Base-by-base conservation (phyloP, 306 rosid species). In the Dalbergia cochinchinensis region DNA sequence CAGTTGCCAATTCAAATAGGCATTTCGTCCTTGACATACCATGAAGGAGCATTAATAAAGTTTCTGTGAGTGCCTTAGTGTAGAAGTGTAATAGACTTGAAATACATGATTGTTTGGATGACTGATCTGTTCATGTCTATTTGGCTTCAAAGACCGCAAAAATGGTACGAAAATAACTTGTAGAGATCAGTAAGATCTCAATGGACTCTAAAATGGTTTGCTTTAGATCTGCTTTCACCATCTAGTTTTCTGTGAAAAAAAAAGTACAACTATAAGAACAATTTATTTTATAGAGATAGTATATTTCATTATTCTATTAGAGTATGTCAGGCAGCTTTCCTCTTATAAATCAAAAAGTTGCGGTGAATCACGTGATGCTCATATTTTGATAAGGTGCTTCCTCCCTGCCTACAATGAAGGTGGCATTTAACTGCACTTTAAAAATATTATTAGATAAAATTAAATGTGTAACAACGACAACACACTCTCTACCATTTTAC, bases 361-460 rank as follows among this genome's bases (percentile, higher is more conserved):
- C 66, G 35, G 75, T 64, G 66, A 72, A 64, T 72, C 83, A 72
- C 2, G 22, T 20, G 22, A 20, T 20, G 22, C 22, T 20, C 0
- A 0, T 20, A 20, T 20, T 20, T n/a, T n/a, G n/a, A n/a, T n/a
- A n/a, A n/a, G n/a, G n/a, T n/a, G n/a, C n/a, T n/a, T n/a, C n/a
- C n/a, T n/a, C n/a, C n/a, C n/a, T n/a, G n/a, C n/a, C n/a, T n/a
- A n/a, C n/a, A n/a, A n/a, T n/a, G n/a, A n/a, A n/a, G n/a, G n/a
- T n/a, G n/a, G n/a, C n/a, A n/a, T n/a, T n/a, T n/a, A n/a, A n/a
- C n/a, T n/a, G n/a, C n/a, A n/a, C n/a, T n/a, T n/a, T n/a, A n/a
- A n/a, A n/a, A n/a, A n/a, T n/a, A n/a, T n/a, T n/a, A n/a, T n/a
- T n/a, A n/a, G n/a, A n/a, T n/a, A n/a, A n/a, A n/a, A n/a, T n/a